Conservation (phyloP, 1,139 yeast species). For the Yamadazyma pseudoaaseri region DNA sequence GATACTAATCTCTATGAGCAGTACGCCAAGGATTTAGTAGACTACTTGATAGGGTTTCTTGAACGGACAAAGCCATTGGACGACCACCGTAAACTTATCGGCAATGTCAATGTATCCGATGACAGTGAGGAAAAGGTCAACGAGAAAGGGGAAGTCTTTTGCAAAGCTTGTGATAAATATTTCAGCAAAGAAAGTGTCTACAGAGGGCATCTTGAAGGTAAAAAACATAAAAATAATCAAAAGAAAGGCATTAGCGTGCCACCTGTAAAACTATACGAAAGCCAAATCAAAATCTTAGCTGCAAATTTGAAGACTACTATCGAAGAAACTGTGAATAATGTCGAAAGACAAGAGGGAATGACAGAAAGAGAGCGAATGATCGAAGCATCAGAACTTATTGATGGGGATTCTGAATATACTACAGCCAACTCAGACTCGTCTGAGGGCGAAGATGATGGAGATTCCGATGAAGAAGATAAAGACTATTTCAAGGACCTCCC, state of each 20-base stretch:
- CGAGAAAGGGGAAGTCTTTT: constrained; percentile 45
- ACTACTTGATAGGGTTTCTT: constrained; percentile 48
- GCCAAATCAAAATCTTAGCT: constrained; percentile 30
- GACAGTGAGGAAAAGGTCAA: constrained; percentile 12
- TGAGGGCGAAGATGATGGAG: constrained; percentile 19
- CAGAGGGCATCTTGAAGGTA: constrained; percentile 69
- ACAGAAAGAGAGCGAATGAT: constrained; percentile 71
- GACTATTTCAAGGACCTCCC: constrained; percentile 55
- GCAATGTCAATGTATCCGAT: not conserved
- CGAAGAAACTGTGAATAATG: constrained; percentile 54
- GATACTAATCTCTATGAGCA: constrained; percentile 34
- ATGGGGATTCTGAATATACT: constrained; percentile 39
- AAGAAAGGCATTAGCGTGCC: constrained; percentile 4
- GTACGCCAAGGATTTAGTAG: constrained; percentile 43
- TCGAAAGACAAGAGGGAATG: constrained; percentile 65
- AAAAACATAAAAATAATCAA: constrained; percentile 64
- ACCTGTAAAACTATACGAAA: constrained; percentile 23
- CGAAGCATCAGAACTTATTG: constrained; percentile 31
- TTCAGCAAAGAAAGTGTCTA: constrained; percentile 68
- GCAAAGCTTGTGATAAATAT: constrained; percentile 61
- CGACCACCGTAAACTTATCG: constrained; percentile 7
- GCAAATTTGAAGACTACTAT: constrained; percentile 35
- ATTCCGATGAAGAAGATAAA: constrained; percentile 19
- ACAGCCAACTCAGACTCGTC: constrained; percentile 34
- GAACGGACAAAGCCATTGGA: constrained; percentile 51